Conservation (phyloP, 2,329 filamentous ascomycete species). For the Pseudocercospora fuligena region DNA sequence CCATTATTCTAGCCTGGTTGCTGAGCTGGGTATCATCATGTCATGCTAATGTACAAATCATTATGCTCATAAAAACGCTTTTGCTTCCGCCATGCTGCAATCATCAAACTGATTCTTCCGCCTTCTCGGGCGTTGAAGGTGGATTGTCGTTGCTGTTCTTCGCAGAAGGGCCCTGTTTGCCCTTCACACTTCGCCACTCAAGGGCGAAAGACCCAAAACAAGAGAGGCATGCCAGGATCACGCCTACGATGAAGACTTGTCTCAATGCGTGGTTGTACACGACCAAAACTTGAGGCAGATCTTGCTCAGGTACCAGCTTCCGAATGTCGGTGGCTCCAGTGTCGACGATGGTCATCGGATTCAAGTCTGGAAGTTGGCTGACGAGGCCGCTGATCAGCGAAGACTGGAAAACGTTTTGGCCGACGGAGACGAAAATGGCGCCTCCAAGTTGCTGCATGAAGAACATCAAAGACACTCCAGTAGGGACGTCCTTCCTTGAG, state of each 20-base stretch:
- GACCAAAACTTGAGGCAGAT: slow-evolving; percentile 25
- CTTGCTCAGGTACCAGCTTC: slow-evolving; percentile 31
- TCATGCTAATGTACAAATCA: slow-evolving; percentile 1
- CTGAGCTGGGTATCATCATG: slow-evolving; percentile 2
- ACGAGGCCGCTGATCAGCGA: slow-evolving; percentile 24
- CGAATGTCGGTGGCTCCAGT: slow-evolving; percentile 39
- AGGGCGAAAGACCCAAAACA: slow-evolving; percentile 32
- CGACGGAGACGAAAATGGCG: slow-evolving; percentile 49
- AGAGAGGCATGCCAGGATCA: slow-evolving; percentile 27
- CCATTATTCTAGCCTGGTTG: background rate
- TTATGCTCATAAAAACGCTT: background rate
- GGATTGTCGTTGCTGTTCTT: slow-evolving; percentile 14
- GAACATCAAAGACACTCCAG: slow-evolving; percentile 46
- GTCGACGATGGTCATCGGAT: slow-evolving; percentile 29
- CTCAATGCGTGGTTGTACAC: slow-evolving; percentile 38
- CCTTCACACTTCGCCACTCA: slow-evolving; percentile 37
- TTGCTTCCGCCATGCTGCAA: background rate
- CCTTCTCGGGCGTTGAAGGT: background rate
- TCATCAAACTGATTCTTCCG: background rate
- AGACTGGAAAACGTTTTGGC: slow-evolving; percentile 40
- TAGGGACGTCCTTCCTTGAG: slow-evolving; percentile 44
- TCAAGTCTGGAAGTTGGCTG: slow-evolving; percentile 19
- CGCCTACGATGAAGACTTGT: slow-evolving; percentile 36
- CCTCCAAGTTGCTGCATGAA: slow-evolving; percentile 52
- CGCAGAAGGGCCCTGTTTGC: slow-evolving; percentile 32